Conservation (phyloP, 2,329 filamentous ascomycete species). For the Microdochium trichocladiopsis region DNA sequence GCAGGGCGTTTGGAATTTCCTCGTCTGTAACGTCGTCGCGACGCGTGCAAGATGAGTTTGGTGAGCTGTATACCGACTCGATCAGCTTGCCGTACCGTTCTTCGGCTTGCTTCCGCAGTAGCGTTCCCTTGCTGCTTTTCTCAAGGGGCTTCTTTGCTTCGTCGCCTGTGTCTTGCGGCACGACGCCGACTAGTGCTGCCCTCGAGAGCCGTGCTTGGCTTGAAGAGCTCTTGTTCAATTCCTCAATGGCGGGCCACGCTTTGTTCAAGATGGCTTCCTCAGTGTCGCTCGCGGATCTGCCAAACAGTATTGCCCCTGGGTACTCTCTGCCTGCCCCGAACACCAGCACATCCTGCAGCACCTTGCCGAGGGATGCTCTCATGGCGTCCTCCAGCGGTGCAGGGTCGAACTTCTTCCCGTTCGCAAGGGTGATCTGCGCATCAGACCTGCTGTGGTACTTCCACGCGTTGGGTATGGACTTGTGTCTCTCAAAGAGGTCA, state of each 20-base stretch:
- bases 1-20: conserved; percentile 25
- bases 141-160: conserved; percentile 25
- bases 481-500: conserved; percentile 54
- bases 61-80: conserved; percentile 30
- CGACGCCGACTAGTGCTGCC: conserved; percentile 38
- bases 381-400: conserved; percentile 51
- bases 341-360: conserved; percentile 48
- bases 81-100: conserved; percentile 39
- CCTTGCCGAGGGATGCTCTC: conserved; percentile 25
- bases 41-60: conserved; percentile 2
- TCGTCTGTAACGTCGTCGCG: conserved; percentile 17
- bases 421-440: conserved; percentile 53
- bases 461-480: conserved; percentile 46
- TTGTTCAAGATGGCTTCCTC: conserved; percentile 30
- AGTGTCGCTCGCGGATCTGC: conserved; percentile 15
- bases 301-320: conserved; percentile 50
- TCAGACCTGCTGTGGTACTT: conserved; percentile 56
- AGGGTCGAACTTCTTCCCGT: conserved; percentile 64
- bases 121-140: conserved; percentile 58
- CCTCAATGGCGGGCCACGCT: conserved; percentile 35
- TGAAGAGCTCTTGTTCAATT: conserved; percentile 39
- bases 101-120: conserved; percentile 44
- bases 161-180: conserved; percentile 21
- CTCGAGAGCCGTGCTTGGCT: conserved; percentile 41
- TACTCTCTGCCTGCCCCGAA: conserved; percentile 52